Evolutionary conservation across 306 rosid species (phyloP).

Genomic region (Vigna hirtella): DNA sequence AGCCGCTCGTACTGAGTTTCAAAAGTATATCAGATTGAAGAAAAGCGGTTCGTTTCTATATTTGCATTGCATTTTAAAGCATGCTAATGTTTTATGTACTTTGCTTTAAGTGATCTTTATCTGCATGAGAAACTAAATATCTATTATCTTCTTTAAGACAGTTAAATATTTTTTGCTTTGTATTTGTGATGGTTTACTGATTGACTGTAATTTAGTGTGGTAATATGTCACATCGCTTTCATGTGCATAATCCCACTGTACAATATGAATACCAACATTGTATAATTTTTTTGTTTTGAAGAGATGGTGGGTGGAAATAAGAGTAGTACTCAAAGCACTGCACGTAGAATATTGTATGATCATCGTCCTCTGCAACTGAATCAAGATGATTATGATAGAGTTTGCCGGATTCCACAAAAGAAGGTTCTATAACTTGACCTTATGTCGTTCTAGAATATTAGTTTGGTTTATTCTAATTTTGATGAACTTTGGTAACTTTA

Average conservation of each 20-base stretch:
- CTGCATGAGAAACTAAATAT: too few relatives aligned
- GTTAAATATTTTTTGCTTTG: too few relatives aligned
- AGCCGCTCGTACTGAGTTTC: slow-evolving; percentile 52
- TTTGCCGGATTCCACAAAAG: slow-evolving; percentile 52
- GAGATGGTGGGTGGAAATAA: slow-evolving; percentile 39
- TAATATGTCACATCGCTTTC: background rate
- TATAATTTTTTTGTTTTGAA: slow-evolving; percentile 31
- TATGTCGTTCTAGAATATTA: background rate
- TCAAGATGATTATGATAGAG: slow-evolving; percentile 53
- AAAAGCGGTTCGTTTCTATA: slow-evolving; percentile 47
- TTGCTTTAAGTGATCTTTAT: too few relatives aligned
- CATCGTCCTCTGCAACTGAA: slow-evolving; percentile 52
- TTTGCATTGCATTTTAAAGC: slow-evolving; percentile 21
- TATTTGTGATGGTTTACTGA: background rate
- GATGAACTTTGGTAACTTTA: background rate
- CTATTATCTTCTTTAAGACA: too few relatives aligned
- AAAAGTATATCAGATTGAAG: slow-evolving; percentile 50
- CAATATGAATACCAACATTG: slow-evolving; percentile 8
- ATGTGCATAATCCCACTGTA: background rate
- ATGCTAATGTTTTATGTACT: background rate
- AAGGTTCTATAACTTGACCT: slow-evolving; percentile 44
- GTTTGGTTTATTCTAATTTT: background rate
- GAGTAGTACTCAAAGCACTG: background rate
- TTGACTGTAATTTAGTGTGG: background rate
- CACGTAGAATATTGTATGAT: slow-evolving; percentile 45